Percentiles rank a stretch among this genome's conserved stretches.
These are phyloP conservation scores for Leucocoprinus leucothites DNA, from an alignment of 768 basidiomycete species.

Conservation along the genomic window DNA sequence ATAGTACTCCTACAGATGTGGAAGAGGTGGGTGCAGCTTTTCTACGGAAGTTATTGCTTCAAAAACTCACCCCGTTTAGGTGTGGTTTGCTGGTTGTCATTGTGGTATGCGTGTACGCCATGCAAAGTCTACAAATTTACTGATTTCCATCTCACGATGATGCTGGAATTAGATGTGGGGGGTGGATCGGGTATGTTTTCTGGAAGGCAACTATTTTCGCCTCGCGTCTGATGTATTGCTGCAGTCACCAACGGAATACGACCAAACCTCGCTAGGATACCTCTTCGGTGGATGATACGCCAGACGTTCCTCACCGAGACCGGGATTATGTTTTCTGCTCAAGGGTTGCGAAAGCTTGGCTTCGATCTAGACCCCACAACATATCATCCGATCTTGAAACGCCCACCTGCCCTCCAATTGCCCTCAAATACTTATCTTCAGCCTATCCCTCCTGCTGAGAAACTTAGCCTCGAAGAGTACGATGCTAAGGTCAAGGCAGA, in stretches of 20 bases:
- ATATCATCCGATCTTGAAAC: conserved; percentile 33
- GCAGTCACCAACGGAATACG: conserved; percentile 35
- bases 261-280: conserved; percentile 45
- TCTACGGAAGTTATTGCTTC: background rate
- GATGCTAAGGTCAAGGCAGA: conserved; percentile 25
- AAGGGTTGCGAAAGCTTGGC: conserved; percentile 38
- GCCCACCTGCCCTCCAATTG: conserved; percentile 27
- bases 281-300: conserved; percentile 69
- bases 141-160: background rate
- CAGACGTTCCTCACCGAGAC: conserved; percentile 54
- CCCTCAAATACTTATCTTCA: conserved; percentile 18
- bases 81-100: conserved; percentile 41
- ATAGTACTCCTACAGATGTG: conserved; percentile 30
- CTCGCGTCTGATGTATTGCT: background rate
- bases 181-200: conserved; percentile 41
- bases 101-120: conserved; percentile 29
- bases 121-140: background rate
- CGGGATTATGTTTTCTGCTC: conserved; percentile 56
- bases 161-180: conserved; percentile 41
- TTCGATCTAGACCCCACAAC: conserved; percentile 30
- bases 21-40: conserved; percentile 43
- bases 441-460: conserved; percentile 12
- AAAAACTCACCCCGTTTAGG: conserved; percentile 9
- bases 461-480: conserved; percentile 43
- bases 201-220: background rate